A percentile compares a stretch with the other conserved stretches of the same genome.
These are phyloP conservation scores for Azolla pinnata DNA, from an alignment of 75 land plant species.

Conservation along the genomic window DNA sequence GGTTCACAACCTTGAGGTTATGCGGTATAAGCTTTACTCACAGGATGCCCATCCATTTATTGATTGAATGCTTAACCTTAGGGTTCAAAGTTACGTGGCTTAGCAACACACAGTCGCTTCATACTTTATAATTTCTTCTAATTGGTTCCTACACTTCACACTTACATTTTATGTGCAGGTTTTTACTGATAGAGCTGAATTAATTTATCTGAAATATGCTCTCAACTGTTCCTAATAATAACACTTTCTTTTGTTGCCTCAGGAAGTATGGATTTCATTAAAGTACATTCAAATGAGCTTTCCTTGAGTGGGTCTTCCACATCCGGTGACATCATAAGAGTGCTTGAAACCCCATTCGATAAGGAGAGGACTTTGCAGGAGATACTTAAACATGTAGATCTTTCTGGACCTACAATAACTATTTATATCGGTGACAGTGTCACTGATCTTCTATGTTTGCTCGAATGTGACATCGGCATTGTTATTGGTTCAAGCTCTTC, in stretches of 20 bases:
- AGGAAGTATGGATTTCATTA: slow-evolving; percentile 40
- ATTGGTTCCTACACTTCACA: no score
- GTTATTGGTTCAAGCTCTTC: slow-evolving; percentile 61
- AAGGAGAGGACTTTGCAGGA: slow-evolving; percentile 43
- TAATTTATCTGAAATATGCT: no score
- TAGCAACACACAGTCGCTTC: no score
- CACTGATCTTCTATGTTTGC: slow-evolving; percentile 83
- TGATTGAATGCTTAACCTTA: no score
- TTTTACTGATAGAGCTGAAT: no score
- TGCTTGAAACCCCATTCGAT: slow-evolving; percentile 76
- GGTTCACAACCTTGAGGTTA: no score
- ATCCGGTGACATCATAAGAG: slow-evolving; percentile 52
- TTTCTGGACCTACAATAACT: slow-evolving; percentile 19
- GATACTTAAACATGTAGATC: slow-evolving; percentile 15
- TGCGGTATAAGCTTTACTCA: no score
- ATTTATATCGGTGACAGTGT: slow-evolving; percentile 86
- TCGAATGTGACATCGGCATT: slow-evolving; percentile 83
- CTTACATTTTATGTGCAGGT: no score
- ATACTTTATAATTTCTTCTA: no score
- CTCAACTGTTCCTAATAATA: no score
- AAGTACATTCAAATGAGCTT: slow-evolving; percentile 76
- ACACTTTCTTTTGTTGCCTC: slow-evolving; percentile 12
- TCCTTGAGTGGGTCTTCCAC: slow-evolving; percentile 35
- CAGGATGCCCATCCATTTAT: no score
- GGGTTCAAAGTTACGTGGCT: no score